These are phyloP conservation scores for Coemansia sp. DNA, from an alignment of 192 early-diverging fungal genomes.

Conservation along the genomic window DNA sequence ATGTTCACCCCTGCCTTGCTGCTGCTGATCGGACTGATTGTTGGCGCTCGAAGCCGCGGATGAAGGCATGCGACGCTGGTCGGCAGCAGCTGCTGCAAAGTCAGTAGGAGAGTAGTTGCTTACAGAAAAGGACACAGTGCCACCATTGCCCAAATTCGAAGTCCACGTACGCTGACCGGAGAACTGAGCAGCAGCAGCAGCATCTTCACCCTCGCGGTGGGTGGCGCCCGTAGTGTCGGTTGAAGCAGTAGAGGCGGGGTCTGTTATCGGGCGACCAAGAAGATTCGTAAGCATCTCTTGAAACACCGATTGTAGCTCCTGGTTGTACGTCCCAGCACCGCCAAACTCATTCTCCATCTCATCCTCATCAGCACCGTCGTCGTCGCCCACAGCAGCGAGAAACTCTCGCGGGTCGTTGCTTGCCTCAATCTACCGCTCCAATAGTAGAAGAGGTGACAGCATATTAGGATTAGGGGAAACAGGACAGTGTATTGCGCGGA, in stretches of 20 bases:
- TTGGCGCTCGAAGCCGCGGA: not conserved
- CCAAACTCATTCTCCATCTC: conserved; percentile 54
- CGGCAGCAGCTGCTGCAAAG: not conserved
- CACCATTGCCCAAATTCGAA: conserved; percentile 22
- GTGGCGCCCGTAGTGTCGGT: not conserved
- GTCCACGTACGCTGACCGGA: conserved; percentile 40
- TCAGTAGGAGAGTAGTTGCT: conserved; percentile 14
- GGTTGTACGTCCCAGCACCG: conserved; percentile 52
- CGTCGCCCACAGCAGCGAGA: conserved; percentile 8
- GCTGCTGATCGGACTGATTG: not conserved
- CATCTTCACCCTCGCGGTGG: not conserved
- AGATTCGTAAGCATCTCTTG: conserved; percentile 40
- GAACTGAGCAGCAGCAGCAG: conserved; percentile 1
- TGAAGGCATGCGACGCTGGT: not conserved
- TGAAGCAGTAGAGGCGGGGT: no score
- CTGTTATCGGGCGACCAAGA: conserved; percentile 20
- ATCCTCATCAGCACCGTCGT: conserved; percentile 26
- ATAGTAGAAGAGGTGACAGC: not conserved
- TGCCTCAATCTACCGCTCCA: conserved; percentile 24
- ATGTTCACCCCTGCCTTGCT: conserved; percentile 8
- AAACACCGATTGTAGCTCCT: conserved; percentile 39
- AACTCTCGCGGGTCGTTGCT: conserved; percentile 49
- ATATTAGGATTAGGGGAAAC: not conserved
- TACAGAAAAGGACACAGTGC: conserved; percentile 35
- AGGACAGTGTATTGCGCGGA: not conserved